Percentiles rank a stretch among this genome's conserved stretches.
phyloP scores from a whole-genome alignment of 495 filamentous ascomycete species.

The Annulohypoxylon moriforme region DNA sequence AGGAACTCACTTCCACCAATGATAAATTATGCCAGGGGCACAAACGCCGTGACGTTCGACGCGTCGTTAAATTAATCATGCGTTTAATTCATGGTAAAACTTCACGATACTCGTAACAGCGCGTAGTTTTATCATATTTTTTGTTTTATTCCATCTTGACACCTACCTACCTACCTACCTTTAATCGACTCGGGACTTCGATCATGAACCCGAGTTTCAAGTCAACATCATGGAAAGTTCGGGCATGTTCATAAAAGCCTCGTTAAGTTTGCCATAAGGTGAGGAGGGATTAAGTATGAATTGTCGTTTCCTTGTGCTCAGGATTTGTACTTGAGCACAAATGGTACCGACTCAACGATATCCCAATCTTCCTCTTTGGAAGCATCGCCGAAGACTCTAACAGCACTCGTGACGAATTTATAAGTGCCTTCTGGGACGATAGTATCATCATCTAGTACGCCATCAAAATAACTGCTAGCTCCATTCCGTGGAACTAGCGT shows the following conservation, averaged over 20 bases:
- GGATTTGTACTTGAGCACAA: not conserved
- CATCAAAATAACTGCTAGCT: not conserved
- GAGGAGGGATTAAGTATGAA: not conserved
- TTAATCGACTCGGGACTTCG: no score
- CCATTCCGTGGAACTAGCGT: not conserved
- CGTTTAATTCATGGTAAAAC: not conserved
- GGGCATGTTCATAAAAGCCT: not conserved
- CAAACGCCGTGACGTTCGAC: not conserved
- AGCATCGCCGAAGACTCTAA: slow-evolving; percentile 1
- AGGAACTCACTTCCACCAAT: slow-evolving; percentile 18
- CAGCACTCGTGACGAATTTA: not conserved
- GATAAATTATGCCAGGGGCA: not conserved
- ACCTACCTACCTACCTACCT: no score
- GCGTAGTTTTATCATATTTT: not conserved
- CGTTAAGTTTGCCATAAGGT: not conserved
- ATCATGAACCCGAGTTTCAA: no score
- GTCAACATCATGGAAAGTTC: no score
- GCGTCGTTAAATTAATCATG: not conserved
- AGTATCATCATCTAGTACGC: not conserved
- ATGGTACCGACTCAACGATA: not conserved
- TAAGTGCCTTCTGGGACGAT: slow-evolving; percentile 2
- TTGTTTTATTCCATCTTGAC: no score
- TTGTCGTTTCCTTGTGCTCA: not conserved
- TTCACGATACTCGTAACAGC: not conserved
- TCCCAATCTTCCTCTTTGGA: slow-evolving; percentile 6